Base-by-base conservation (phyloP, 441 rosid genomes). In the Croton setiger region DNA sequence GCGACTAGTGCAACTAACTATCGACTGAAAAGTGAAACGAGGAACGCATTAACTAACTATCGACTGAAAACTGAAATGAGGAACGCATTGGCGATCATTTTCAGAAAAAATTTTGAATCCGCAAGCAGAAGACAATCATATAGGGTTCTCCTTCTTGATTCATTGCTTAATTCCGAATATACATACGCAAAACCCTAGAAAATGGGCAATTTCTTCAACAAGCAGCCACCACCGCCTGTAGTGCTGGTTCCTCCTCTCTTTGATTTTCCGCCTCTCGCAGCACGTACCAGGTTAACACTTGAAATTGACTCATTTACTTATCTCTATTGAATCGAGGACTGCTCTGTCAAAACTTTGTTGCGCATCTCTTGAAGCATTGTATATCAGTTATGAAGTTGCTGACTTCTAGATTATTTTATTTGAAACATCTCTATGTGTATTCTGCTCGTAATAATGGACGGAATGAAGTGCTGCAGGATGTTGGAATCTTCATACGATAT, bases 181-280 rank as follows among this genome's bases (percentile, higher is more conserved):
- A 41, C 15, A 6, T 13, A 45, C 1, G 49, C 49, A 0, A 43
- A 23, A 14, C 57, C 31, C 55, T 4, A 35, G n/a, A 9, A 13
- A 23, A 90, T 92, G 96, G 93, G 98, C 57, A 88, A 90, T 71
- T 71, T 63, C 74, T 18, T 84, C 41, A 61, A 74, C 78, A 85
- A 86, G 76, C 87, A 94, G 17, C 67, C 76, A 49, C 95, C 97
- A 21, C 97, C 98, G 49, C 92, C 93, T 45, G 74, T 91, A 81
- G 96, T 94, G 13, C 86, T 94, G 23, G 97, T 94, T 17, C 98
- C 97, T 43, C 96, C 96, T 10, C 92, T 91, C 70, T 91, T 91
- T 72, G 98, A 91, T 66, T 93, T 84, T 77, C 98, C 96, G 37
- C 98, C 98, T 15, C 87, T 93, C 47, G 90, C 92, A 17, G 92